These are phyloP conservation scores for Parafenestella ontariensis DNA, from an alignment of 2,329 filamentous ascomycete species.

Conservation along the genomic window DNA sequence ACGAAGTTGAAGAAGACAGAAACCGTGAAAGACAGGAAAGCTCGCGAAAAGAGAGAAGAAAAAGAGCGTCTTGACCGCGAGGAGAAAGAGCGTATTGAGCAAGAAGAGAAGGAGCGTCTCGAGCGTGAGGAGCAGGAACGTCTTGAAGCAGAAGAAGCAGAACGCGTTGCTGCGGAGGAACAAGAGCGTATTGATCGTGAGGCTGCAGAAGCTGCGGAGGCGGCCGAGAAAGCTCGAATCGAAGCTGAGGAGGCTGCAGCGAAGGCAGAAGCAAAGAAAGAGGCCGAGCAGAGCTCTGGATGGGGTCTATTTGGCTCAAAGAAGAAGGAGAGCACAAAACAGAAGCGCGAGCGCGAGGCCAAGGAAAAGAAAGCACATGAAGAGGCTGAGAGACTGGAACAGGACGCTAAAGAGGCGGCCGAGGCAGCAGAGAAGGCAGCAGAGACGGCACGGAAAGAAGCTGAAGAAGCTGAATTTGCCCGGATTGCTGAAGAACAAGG, in stretches of 20 bases:
- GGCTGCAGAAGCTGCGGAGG: conserved; percentile 27
- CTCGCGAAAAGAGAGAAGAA: conserved; percentile 44
- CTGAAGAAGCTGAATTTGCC: conserved; percentile 40
- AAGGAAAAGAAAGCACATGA: conserved; percentile 37
- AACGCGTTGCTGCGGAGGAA: conserved; percentile 42
- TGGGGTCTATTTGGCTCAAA: conserved; percentile 27
- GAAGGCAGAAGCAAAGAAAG: conserved; percentile 24
- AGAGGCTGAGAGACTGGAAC: conserved; percentile 38
- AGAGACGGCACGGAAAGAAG: conserved; percentile 40
- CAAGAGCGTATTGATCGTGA: conserved; percentile 35
- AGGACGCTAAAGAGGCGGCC: conserved; percentile 30
- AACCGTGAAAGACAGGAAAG: conserved; percentile 37
- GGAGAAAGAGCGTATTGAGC: conserved; percentile 32
- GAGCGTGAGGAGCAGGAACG: conserved; percentile 40
- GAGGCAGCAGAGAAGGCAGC: conserved; percentile 49
- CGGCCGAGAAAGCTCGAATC: conserved; percentile 10
- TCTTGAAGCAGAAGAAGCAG: conserved; percentile 32
- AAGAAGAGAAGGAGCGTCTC: conserved; percentile 34
- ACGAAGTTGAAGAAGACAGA: conserved; percentile 49
- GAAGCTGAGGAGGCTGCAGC: conserved; percentile 28
- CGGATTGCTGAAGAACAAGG: conserved; percentile 47
- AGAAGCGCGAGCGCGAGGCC: conserved; percentile 38
- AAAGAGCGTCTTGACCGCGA: conserved; percentile 17
- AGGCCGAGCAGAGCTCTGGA: conserved; percentile 33
- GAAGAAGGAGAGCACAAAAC: conserved; percentile 47